Evolutionary conservation across 208 protist species (phyloP), one percentile per base, ranked within the genome.

Genomic region (Acanthamoeba sp.): DNA sequence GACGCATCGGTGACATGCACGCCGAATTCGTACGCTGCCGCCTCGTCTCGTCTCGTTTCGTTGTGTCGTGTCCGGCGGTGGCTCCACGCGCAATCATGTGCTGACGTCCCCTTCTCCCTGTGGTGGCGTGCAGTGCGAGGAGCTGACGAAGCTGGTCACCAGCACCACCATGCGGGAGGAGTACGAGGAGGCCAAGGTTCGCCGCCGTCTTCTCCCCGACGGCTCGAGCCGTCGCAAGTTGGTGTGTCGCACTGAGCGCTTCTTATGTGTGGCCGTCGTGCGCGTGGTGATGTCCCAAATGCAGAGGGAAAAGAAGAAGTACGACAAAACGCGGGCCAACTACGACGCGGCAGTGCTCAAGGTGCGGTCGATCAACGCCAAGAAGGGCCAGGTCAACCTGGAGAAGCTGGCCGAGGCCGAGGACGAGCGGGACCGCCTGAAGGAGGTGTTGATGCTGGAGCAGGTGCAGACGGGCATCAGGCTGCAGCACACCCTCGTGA

Each of bases 331-430:
- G 12, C 55, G 88, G 12, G 88, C 88, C 34, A 93, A 93, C 38
- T 93, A 93, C 40, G 88, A 93, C 40, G 62, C 88, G 9, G 88
- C 88, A 7, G 88, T 93, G 88, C 57, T 80, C n/a, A 93, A 93
- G 64, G 88, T 93, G 27, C 55, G 64, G 7, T 64, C 62, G 2
- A 93, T 93, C 88, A 93, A 93, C 45, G 88, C 88, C 38, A 93
- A 93, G 62, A 93, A 93, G 42, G 88, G 88, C 5, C 88, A 93
- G 40, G 88, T 93, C 24, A 93, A 93, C 27, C 64, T 93, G 24
- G 88, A 93, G 64, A 71, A 78, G 66, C 88, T 93, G 7, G 88
- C 62, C 2, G 64, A 93, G 62, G 88, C 88, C 27, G 88, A 93
- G n/a, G 64, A 55, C 27, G 88, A 93, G 32, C 55, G 88, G 9